Base-by-base conservation (phyloP, 2,329 filamentous ascomycete species). In the Alternaria tenuissima region DNA sequence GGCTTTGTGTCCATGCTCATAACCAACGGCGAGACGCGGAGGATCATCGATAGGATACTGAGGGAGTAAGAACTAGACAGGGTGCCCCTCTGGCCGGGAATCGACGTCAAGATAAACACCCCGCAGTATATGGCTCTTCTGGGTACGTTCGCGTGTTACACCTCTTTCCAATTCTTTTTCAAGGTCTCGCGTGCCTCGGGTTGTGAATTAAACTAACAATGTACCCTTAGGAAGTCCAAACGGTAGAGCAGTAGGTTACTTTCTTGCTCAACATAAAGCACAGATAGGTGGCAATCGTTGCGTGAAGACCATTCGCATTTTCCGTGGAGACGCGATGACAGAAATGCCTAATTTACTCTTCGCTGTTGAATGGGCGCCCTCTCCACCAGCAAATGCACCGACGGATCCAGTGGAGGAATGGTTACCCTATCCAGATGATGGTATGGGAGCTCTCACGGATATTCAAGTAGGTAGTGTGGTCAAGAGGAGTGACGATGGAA, bases 251-350 rank as follows among this genome's bases (percentile, higher is more conserved):
- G 52, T 18, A 26, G 52, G 39, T 3, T 59, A 34, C 18, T 59
- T 59, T 11, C 57, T 59, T 16, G 16, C 39, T 7, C 57, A 59
- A 18, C 57, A 59, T 14, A 56, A 59, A 32, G 4, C 12, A 2
- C 44, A 56, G 16, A 34, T 59, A 0, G 39, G 52, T 14, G 52
- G 34, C 9, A 59, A 59, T 9, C 42, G 38, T 14, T 59, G 30
- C 7, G 9, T 59, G 20, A 8, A 30, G 28, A 2, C 28, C 0
- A 30, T 30, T 11, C 28, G 28, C 1, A 11, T 30, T 4, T 30
- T 30, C 28, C 28, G 28, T 11, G 28, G 28, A 30, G 28, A 30
- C 28, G 8, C 28, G 9, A 30, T 30, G 28, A 30, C 28, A 30
- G 28, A 30, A 30, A 30, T 30, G 28, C 28, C 28, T 30, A 30